Evolutionary conservation across 768 basidiomycete genomes (phyloP), one percentile per base, ranked within the genome.

Genomic region (Boletus speciosus): DNA sequence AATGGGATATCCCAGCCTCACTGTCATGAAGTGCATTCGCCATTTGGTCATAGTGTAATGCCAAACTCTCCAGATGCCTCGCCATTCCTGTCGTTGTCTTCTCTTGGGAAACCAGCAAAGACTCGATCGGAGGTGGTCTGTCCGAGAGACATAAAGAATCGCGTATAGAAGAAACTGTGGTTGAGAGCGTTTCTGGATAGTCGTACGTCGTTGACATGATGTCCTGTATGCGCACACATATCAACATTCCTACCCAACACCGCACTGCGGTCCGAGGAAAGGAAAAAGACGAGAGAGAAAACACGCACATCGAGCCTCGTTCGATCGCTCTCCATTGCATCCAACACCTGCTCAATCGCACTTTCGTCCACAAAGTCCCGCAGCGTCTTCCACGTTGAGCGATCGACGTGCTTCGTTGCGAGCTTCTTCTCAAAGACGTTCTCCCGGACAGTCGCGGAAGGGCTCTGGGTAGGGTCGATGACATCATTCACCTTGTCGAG

Each of bases 331-430:
- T 93, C 91, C 45, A 93, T 81, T 1, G 75, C 76, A 50, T 93
- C 91, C 43, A 87, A 65, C 19, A 83, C 77, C 57, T 89, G 86
- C 49, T 93, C 91, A 36, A 93, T 84, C 7, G 83, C 86, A 31
- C 83, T 78, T 60, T 93, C 91, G 61, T 92, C 88, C 35, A 92
- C 88, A 67, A 93, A 93, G 65, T 93, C 90, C 34, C 91, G 80
- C 34, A 93, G 65, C 0, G 86, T 88, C 76, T 90, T 93, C 90
- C 90, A 92, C 32, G 73, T 76, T 38, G 74, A 76, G 53, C 83
- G 74, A 60, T 86, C 84, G 25, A 62, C 64, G 52, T 60, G 55
- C 31, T 58, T 61, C 3, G 52, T 59, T 6, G 57, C 47, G 11
- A 49, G 57, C 31, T 66, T 63, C 49, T 45, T 59, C 23, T 62